Evolutionary conservation across 306 rosid species (phyloP).

Genomic region (Rosa rugosa): DNA sequence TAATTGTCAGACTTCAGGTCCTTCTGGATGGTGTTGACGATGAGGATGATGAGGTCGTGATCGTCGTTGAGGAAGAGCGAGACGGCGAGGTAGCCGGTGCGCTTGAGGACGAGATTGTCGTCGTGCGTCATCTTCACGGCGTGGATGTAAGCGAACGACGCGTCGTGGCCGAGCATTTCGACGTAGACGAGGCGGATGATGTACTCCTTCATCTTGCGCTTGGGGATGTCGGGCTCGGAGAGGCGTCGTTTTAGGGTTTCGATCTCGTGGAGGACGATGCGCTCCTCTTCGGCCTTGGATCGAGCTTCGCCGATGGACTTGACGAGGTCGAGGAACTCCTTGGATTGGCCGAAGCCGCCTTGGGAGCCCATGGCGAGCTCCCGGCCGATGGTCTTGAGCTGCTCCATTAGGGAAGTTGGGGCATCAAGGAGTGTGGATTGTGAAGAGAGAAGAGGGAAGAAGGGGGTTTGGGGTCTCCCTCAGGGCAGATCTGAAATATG

Average conservation of each 20-base stretch:
- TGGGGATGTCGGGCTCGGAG: constrained; percentile 79
- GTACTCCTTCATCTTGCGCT: constrained; percentile 95
- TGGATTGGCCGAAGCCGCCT: constrained; percentile 92
- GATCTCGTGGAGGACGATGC: constrained; percentile 85
- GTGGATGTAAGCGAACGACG: constrained; percentile 90
- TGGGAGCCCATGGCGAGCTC: constrained; percentile 99
- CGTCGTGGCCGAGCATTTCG: constrained; percentile 94
- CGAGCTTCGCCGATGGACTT: constrained; percentile 97
- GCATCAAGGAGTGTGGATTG: neutral
- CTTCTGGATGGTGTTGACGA: constrained; percentile 94
- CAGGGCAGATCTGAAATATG: neutral
- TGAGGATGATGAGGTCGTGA: constrained; percentile 88
- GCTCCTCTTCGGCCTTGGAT: constrained; percentile 94
- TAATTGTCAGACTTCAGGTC: constrained; percentile 84
- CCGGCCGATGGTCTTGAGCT: constrained; percentile 82
- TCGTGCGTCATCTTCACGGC: constrained; percentile 98
- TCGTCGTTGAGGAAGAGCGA: constrained; percentile 77
- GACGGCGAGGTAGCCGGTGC: constrained; percentile 95
- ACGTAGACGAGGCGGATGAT: constrained; percentile 83
- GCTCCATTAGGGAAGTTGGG: constrained; percentile 58
- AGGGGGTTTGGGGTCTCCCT: neutral
- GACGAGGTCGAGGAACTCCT: constrained; percentile 85
- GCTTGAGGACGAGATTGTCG: constrained; percentile 64
- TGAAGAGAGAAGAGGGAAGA: neutral
- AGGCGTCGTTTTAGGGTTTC: constrained; percentile 88